phyloP scores from a whole-genome alignment of 2,329 filamentous ascomycete species.

The Knoxdaviesia proteae region DNA sequence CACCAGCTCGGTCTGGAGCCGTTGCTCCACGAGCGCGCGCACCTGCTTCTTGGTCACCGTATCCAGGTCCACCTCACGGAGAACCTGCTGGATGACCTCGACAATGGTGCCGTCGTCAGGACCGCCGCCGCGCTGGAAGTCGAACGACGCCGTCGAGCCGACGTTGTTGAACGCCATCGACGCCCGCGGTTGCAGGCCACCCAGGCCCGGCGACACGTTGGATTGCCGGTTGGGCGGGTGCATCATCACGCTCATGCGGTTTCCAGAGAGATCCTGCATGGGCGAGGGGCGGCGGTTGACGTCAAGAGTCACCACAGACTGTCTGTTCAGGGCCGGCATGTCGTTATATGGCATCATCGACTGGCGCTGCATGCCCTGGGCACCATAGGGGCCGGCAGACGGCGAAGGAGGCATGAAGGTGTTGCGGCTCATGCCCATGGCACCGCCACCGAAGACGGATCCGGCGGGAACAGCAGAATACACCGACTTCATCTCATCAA shows the following conservation, averaged over 20 bases:
- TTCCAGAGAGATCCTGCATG: slow-evolving; percentile 29
- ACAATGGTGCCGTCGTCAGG: slow-evolving; percentile 65
- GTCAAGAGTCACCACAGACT: slow-evolving; percentile 17
- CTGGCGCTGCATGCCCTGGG: slow-evolving; percentile 37
- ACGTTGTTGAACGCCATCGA: slow-evolving; percentile 27
- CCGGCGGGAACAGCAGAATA: slow-evolving; percentile 84
- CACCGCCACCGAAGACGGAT: slow-evolving; percentile 39
- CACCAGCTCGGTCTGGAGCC: slow-evolving; percentile 69
- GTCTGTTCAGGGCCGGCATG: too few relatives aligned
- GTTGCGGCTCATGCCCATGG: slow-evolving; percentile 53
- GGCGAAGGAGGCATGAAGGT: slow-evolving; percentile 72
- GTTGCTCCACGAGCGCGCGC: slow-evolving; percentile 74
- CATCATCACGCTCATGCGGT: slow-evolving; percentile 39
- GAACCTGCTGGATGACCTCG: slow-evolving; percentile 63
- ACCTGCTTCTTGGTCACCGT: slow-evolving; percentile 98
- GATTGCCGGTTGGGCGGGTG: slow-evolving; percentile 24
- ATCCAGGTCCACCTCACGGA: slow-evolving; percentile 79
- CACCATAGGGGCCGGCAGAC: slow-evolving; percentile 29
- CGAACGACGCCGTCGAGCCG: slow-evolving; percentile 31
- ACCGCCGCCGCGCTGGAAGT: slow-evolving; percentile 40
- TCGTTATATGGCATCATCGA: slow-evolving; percentile 30
- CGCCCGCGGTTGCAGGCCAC: slow-evolving; percentile 15
- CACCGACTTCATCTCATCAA: slow-evolving; percentile 94
- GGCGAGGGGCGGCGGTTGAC: slow-evolving; percentile 35
- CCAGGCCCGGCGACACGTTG: slow-evolving; percentile 24